Evolutionary conservation across 2,329 filamentous ascomycete genomes (phyloP).

Genomic region (Tolypocladium ophioglossoides): DNA sequence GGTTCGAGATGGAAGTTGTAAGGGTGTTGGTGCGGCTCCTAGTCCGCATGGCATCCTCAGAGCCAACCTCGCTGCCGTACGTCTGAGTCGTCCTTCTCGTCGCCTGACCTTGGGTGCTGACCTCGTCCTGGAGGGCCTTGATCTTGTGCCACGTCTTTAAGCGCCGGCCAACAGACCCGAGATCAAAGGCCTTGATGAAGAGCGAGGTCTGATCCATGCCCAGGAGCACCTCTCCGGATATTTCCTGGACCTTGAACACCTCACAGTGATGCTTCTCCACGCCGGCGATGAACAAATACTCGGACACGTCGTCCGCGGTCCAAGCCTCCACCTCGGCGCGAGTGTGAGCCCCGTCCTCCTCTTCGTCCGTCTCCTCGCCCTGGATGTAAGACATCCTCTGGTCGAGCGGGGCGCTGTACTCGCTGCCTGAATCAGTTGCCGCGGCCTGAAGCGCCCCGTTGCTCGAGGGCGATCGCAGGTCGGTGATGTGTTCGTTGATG

Average conservation of each 20-base stretch:
- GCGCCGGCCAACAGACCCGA: slow-evolving; percentile 80
- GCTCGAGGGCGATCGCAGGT: slow-evolving; percentile 51
- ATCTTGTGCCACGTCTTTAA: slow-evolving; percentile 97
- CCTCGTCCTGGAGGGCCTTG: slow-evolving; percentile 81
- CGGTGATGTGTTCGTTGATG: slow-evolving; percentile 93
- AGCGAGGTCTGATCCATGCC: slow-evolving; percentile 93
- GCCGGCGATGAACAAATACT: slow-evolving; percentile 75
- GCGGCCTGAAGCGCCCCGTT: slow-evolving; percentile 40
- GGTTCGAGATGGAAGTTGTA: slow-evolving; percentile 36
- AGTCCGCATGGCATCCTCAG: slow-evolving; percentile 38
- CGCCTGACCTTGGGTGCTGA: slow-evolving; percentile 39
- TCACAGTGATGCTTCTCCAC: slow-evolving; percentile 87
- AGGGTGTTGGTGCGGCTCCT: slow-evolving; percentile 49
- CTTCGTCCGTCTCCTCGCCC: slow-evolving; percentile 90
- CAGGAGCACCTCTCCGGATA: slow-evolving; percentile 82
- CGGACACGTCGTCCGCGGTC: slow-evolving; percentile 73
- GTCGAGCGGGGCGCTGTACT: slow-evolving; percentile 73
- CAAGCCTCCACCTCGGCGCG: slow-evolving; percentile 66
- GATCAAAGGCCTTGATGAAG: slow-evolving; percentile 89
- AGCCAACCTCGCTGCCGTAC: slow-evolving; percentile 48
- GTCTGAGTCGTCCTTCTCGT: slow-evolving; percentile 43
- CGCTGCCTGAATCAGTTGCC: slow-evolving; percentile 71
- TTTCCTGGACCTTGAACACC: slow-evolving; percentile 92
- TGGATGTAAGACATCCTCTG: slow-evolving; percentile 83
- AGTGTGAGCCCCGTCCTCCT: slow-evolving; percentile 65